A percentile compares a stretch with the other conserved stretches of the same genome.
Conservation (phyloP, 2,329 filamentous ascomycete species). For the Verruconis gallopava region DNA sequence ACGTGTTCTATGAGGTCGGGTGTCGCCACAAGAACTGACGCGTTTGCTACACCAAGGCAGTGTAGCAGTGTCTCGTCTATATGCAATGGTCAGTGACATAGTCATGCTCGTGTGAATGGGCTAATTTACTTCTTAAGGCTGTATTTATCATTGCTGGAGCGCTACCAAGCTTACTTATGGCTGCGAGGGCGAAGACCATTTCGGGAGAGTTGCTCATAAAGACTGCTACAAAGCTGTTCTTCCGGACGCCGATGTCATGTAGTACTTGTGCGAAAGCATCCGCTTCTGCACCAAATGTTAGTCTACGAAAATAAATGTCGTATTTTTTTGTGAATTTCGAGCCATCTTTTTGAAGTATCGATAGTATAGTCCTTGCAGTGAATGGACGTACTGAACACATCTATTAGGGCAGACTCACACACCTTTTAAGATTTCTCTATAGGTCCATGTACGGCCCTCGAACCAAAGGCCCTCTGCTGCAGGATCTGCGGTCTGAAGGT, state of each 20-base stretch:
- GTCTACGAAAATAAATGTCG: too few species aligned
- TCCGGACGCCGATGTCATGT: slow-evolving; percentile 23
- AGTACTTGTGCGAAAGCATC: slow-evolving; percentile 32
- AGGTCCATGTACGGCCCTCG: slow-evolving; percentile 36
- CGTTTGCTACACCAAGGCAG: slow-evolving; percentile 5
- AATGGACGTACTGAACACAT: too few species aligned
- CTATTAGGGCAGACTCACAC: too few species aligned
- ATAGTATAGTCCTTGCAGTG: neutral
- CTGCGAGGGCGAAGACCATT: slow-evolving; percentile 32
- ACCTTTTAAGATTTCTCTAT: slow-evolving; percentile 31
- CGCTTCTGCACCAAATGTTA: slow-evolving; percentile 30
- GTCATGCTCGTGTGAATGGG: neutral
- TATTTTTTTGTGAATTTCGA: too few species aligned
- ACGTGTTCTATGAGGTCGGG: slow-evolving; percentile 8
- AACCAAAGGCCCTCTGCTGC: slow-evolving; percentile 33
- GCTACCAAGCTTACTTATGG: slow-evolving; percentile 34
- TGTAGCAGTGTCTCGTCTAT: slow-evolving; percentile 7
- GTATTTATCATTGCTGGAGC: slow-evolving; percentile 35
- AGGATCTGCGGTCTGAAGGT: slow-evolving; percentile 15
- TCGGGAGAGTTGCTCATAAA: slow-evolving; percentile 38
- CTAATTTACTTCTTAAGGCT: slow-evolving; percentile 29
- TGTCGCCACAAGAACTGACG: slow-evolving; percentile 4
- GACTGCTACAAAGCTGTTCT: slow-evolving; percentile 31
- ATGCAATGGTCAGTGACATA: neutral
- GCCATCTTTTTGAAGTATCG: too few species aligned